Percentiles rank a stretch among this genome's conserved stretches.
Evolutionary conservation across 805 yeast species (phyloP).

Genomic region (Yamadazyma ubonensis): DNA sequence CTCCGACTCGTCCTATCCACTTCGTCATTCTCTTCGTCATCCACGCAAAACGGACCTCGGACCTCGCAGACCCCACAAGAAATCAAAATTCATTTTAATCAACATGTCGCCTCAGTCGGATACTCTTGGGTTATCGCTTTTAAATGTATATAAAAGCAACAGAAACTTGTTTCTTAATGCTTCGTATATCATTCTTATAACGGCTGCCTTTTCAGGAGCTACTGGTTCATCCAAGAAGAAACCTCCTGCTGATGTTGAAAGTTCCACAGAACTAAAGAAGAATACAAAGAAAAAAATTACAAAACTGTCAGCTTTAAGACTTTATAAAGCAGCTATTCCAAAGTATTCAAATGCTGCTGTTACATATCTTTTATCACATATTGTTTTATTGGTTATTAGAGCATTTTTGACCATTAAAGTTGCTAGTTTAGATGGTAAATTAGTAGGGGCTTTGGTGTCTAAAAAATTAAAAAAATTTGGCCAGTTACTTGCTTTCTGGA

Average conservation of each 20-base stretch:
- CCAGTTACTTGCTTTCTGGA: constrained; percentile 68
- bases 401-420: constrained; percentile 77
- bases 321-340: constrained; percentile 39
- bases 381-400: constrained; percentile 59
- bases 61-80: constrained; percentile 7
- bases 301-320: constrained; percentile 27
- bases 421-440: constrained; percentile 80
- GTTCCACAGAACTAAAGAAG: constrained; percentile 9
- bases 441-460: constrained; percentile 78
- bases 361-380: constrained; percentile 47
- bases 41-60: constrained; percentile 7
- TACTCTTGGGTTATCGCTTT: constrained; percentile 25
- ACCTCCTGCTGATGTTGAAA: constrained; percentile 5
- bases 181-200: constrained; percentile 39
- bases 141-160: constrained; percentile 39
- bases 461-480: constrained; percentile 65
- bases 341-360: constrained; percentile 27
- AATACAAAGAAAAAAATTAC: constrained; percentile 26
- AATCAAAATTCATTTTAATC: constrained; percentile 2
- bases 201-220: constrained; percentile 45
- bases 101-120: constrained; percentile 1
- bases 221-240: constrained; percentile 24
- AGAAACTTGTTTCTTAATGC: constrained; percentile 41
- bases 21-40: background rate
- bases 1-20: background rate